A percentile compares a stretch with the other conserved stretches of the same genome.
These are phyloP conservation scores for Zymoseptoria crescenta DNA, from an alignment of 2,329 filamentous ascomycete species.

Conservation along the genomic window DNA sequence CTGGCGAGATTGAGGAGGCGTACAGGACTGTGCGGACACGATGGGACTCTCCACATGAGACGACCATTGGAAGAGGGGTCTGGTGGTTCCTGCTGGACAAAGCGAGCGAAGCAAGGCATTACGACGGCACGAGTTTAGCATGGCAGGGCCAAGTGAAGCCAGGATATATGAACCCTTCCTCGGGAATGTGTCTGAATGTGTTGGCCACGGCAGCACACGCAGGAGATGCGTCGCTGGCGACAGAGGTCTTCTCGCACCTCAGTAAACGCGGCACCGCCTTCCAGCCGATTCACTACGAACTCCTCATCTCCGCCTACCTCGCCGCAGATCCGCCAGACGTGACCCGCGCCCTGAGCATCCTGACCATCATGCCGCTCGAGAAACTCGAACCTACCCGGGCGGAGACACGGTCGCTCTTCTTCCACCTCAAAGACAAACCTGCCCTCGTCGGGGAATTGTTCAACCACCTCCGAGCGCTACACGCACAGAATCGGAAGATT, in stretches of 20 bases:
- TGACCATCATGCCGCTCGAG: conserved; percentile 65
- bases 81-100: conserved; percentile 68
- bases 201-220: conserved; percentile 63
- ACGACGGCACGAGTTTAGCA: conserved; percentile 57
- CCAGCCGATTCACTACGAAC: conserved; percentile 66
- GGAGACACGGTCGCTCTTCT: conserved; percentile 57
- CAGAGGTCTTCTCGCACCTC: conserved; percentile 61
- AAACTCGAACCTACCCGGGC: conserved; percentile 50
- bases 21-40: conserved; percentile 59
- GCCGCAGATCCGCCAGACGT: conserved; percentile 48
- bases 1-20: conserved; percentile 70
- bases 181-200: conserved; percentile 59
- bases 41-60: conserved; percentile 32
- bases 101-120: conserved; percentile 55
- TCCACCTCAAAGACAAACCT: conserved; percentile 44
- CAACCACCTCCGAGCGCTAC: conserved; percentile 49
- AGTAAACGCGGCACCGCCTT: conserved; percentile 51
- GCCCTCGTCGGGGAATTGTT: conserved; percentile 47
- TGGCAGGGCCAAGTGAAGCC: conserved; percentile 62
- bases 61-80: conserved; percentile 45
- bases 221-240: conserved; percentile 61
- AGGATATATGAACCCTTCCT: conserved; percentile 53
- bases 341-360: conserved; percentile 56
- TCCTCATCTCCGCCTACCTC: conserved; percentile 65
- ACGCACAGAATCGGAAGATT: conserved; percentile 41